A percentile compares a stretch with the other conserved stretches of the same genome.
These are phyloP conservation scores for Pyrus hybrid DNA, from an alignment of 331 rosid species.

Conservation along the genomic window DNA sequence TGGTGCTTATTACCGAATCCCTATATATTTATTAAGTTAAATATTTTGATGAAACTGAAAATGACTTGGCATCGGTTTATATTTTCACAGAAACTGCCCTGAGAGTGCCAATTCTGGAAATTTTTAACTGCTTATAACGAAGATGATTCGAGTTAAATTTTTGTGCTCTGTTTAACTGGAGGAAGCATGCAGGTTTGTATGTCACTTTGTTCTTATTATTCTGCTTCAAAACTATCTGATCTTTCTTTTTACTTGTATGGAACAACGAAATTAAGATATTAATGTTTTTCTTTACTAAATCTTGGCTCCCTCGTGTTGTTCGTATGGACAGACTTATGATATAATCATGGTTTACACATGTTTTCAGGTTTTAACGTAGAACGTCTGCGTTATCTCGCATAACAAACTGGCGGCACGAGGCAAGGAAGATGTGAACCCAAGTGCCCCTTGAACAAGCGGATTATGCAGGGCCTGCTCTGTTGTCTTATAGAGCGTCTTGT, in stretches of 20 bases:
- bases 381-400: neutral
- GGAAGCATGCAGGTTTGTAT: neutral
- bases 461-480: neutral
- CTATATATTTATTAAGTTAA: neutral
- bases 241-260: neutral
- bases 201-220: neutral
- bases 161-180: neutral
- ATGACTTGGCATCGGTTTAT: neutral
- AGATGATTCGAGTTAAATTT: neutral
- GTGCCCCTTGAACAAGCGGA: neutral
- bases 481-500: neutral
- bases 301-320: neutral
- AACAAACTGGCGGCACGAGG: neutral
- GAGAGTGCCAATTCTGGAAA: too few relatives aligned
- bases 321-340: neutral
- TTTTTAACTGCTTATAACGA: neutral
- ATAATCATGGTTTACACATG: neutral
- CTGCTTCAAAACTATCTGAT: neutral
- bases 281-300: neutral
- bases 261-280: neutral
- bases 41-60: neutral
- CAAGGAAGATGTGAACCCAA: neutral
- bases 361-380: neutral
- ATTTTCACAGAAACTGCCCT: neutral
- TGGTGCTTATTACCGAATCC: neutral